These are phyloP conservation scores for Fusarium dlaminii DNA, from an alignment of 2,329 filamentous ascomycete species.

Conservation along the genomic window DNA sequence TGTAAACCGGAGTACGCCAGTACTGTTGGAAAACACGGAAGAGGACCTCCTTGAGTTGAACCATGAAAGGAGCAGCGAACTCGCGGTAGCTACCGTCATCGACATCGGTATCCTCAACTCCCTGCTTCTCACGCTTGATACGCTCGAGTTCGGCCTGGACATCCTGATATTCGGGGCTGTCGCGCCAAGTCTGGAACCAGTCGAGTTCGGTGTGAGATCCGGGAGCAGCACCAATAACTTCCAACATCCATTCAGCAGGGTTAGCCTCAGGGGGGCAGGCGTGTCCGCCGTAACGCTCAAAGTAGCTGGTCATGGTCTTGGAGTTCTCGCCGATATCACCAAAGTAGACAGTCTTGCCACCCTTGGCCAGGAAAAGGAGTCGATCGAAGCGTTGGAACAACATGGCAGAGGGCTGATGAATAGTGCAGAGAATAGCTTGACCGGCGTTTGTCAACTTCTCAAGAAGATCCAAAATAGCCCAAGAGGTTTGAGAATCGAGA, in stretches of 20 bases:
- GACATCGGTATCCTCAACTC: constrained; percentile 42
- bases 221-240: constrained; percentile 70
- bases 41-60: constrained; percentile 74
- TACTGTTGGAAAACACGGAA: constrained; percentile 88
- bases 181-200: constrained; percentile 71
- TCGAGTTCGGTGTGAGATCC: constrained; percentile 71
- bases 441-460: constrained; percentile 90
- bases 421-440: constrained; percentile 95
- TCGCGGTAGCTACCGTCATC: constrained; percentile 69
- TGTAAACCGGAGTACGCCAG: constrained; percentile 89
- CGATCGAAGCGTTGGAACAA: constrained; percentile 92
- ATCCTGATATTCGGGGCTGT: constrained; percentile 63
- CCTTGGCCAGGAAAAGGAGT: constrained; percentile 79
- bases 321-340: constrained; percentile 80
- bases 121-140: constrained; percentile 61
- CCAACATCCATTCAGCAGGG: constrained; percentile 83
- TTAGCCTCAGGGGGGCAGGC: constrained; percentile 75
- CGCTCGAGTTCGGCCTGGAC: constrained; percentile 67
- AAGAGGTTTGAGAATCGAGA: constrained; percentile 91
- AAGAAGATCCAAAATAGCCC: constrained; percentile 88
- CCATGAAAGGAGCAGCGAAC: constrained; percentile 79
- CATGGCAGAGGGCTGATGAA: constrained; percentile 96
- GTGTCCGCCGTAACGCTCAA: constrained; percentile 75
- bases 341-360: constrained; percentile 83
- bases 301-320: constrained; percentile 74